Percentiles rank a stretch among this genome's conserved stretches.
These are phyloP conservation scores for Actinomucor elegans DNA, from an alignment of 371 early-diverging fungal genomes.

Conservation along the genomic window DNA sequence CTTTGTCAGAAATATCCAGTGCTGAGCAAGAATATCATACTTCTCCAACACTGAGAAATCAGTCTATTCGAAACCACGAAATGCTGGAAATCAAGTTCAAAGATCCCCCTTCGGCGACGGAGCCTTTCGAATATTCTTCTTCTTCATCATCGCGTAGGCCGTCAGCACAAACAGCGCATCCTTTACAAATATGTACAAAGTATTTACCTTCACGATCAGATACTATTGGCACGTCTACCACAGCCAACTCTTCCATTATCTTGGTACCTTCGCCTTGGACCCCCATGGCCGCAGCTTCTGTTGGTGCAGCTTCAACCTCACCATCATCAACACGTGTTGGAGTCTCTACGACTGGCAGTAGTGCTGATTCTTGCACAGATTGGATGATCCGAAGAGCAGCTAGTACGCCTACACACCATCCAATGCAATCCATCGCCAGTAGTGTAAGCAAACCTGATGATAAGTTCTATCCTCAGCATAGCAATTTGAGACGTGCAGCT, in stretches of 20 bases:
- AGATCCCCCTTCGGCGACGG: slow-evolving; percentile 3
- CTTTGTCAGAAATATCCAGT: background rate
- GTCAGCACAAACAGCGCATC: background rate
- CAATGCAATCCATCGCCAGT: slow-evolving; percentile 9
- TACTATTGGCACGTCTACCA: slow-evolving; percentile 13
- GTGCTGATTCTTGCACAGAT: too few relatives aligned
- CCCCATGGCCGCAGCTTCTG: background rate
- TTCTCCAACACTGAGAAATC: background rate
- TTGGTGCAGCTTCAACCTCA: too few relatives aligned
- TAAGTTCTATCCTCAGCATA: slow-evolving; percentile 2
- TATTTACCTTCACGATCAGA: slow-evolving; percentile 10
- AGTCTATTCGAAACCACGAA: background rate
- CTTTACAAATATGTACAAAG: slow-evolving; percentile 1
- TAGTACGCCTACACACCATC: slow-evolving; percentile 13
- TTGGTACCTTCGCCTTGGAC: slow-evolving; percentile 23
- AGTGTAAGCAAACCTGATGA: slow-evolving; percentile 20
- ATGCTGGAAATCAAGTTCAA: slow-evolving; percentile 3
- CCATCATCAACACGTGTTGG: background rate
- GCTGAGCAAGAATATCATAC: background rate
- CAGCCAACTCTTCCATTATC: slow-evolving; percentile 2
- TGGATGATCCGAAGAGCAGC: slow-evolving; percentile 12
- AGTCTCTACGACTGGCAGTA: background rate
- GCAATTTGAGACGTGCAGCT: slow-evolving; percentile 9
- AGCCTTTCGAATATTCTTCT: slow-evolving; percentile 8
- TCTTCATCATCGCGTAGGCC: background rate